Evolutionary conservation across 495 filamentous ascomycete species (phyloP).

Genomic region (Trichoderma gamsii): DNA sequence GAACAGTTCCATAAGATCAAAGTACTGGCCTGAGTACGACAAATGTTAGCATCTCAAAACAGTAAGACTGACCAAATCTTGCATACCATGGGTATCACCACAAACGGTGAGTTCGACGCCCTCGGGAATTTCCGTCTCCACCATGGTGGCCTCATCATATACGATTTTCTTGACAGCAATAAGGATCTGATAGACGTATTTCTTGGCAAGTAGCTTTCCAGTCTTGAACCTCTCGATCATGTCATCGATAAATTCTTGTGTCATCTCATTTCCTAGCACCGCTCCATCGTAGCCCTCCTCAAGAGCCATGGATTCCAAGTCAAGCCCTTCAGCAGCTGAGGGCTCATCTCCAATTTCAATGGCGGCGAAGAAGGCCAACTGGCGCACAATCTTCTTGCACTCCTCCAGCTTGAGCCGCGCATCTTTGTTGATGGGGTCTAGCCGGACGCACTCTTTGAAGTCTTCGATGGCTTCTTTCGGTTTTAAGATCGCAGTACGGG

Average conservation of each 20-base stretch:
- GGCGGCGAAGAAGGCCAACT: slow-evolving; percentile 84
- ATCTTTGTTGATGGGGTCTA: slow-evolving; percentile 80
- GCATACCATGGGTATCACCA: slow-evolving; percentile 89
- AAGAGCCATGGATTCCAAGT: slow-evolving; percentile 76
- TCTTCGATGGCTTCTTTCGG: slow-evolving; percentile 83
- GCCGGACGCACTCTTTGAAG: slow-evolving; percentile 84
- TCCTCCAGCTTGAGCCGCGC: slow-evolving; percentile 85
- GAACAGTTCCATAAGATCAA: slow-evolving; percentile 95
- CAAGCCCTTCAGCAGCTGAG: slow-evolving; percentile 82
- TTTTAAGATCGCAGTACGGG: slow-evolving; percentile 81
- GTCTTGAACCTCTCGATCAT: slow-evolving; percentile 95
- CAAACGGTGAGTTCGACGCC: slow-evolving; percentile 85
- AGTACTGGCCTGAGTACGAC: slow-evolving; percentile 72
- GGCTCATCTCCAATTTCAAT: slow-evolving; percentile 91
- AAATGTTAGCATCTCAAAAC: slow-evolving; percentile 16
- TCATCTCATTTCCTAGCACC: slow-evolving; percentile 75
- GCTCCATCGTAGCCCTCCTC: slow-evolving; percentile 83
- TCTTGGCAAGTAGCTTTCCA: slow-evolving; percentile 89
- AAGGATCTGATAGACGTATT: slow-evolving; percentile 96
- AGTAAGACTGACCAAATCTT: background rate
- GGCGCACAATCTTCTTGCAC: slow-evolving; percentile 86
- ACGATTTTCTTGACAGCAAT: slow-evolving; percentile 83
- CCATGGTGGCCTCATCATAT: slow-evolving; percentile 92
- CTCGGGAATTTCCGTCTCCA: slow-evolving; percentile 76
- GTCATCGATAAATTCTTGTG: slow-evolving; percentile 90